A percentile compares a stretch with the other conserved stretches of the same genome.
phyloP scores from a whole-genome alignment of 1,139 yeast genomes.

The Blastobotrys capitulatus region DNA sequence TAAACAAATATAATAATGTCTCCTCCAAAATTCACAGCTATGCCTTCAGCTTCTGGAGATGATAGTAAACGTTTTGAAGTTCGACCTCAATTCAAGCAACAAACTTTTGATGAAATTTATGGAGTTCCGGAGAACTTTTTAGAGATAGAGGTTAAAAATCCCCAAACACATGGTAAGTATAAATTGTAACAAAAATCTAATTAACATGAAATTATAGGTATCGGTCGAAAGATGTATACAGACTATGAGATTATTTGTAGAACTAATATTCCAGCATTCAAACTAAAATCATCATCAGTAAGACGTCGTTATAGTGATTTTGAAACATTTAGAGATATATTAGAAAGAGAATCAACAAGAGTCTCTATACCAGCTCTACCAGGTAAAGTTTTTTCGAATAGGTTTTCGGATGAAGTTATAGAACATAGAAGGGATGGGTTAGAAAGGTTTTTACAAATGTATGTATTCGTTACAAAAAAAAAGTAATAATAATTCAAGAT shows the following conservation, averaged over 20 bases:
- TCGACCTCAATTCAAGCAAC: conserved; percentile 46
- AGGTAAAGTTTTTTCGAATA: conserved; percentile 68
- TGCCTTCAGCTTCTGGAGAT: conserved; percentile 24
- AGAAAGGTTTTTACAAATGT: conserved; percentile 66
- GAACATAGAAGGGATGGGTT: conserved; percentile 81
- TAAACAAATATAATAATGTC: conserved; percentile 15
- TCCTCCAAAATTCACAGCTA: conserved; percentile 28
- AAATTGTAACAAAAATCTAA: neutral
- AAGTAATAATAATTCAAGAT: no score
- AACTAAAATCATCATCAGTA: conserved; percentile 58
- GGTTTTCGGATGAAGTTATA: conserved; percentile 79
- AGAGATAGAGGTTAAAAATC: conserved; percentile 82
- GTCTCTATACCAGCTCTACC: conserved; percentile 87
- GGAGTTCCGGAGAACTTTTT: conserved; percentile 94
- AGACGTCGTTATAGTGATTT: conserved; percentile 89
- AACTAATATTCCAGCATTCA: conserved; percentile 73
- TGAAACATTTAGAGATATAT: conserved; percentile 66
- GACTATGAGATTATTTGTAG: conserved; percentile 89
- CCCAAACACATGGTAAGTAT: conserved; percentile 66
- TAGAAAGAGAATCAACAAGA: conserved; percentile 69
- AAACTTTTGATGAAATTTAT: conserved; percentile 74
- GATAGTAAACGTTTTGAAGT: conserved; percentile 32
- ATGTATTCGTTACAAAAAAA: neutral
- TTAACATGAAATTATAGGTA: conserved; percentile 18
- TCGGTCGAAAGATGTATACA: conserved; percentile 66